Conservation (phyloP, 192 early-diverging fungal genomes). For the Entomortierella parvispora region DNA sequence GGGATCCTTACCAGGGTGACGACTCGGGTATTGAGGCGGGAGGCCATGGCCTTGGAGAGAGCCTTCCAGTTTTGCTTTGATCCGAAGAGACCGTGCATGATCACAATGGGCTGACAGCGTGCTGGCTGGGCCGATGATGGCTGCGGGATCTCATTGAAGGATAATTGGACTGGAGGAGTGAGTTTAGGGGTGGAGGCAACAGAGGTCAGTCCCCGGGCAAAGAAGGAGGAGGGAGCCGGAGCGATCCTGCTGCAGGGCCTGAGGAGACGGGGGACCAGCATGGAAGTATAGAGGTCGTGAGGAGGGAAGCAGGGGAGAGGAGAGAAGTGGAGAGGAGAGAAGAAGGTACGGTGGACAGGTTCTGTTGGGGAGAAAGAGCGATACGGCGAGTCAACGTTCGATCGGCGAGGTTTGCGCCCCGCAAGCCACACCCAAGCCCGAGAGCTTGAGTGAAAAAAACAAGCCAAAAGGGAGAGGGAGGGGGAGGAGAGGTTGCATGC, state of each 20-base stretch:
- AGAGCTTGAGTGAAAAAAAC: no score
- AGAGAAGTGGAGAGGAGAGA: conserved; percentile 1
- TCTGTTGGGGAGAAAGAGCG: no score
- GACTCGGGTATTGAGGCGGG: conserved; percentile 69
- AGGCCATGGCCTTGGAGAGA: conserved; percentile 77
- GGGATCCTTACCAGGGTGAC: conserved; percentile 64
- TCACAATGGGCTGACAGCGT: conserved; percentile 64
- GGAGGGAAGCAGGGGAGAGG: background rate
- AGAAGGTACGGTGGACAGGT: no score
- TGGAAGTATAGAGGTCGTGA: background rate
- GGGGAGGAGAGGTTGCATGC: background rate
- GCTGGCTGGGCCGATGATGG: conserved; percentile 13
- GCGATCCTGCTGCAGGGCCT: background rate
- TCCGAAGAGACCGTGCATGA: conserved; percentile 94
- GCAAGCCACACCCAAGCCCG: no score
- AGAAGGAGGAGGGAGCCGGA: background rate
- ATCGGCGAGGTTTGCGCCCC: no score
- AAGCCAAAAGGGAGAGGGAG: background rate
- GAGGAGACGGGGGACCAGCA: background rate
- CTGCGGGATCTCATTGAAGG: conserved; percentile 25
- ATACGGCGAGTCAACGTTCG: no score
- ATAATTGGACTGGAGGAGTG: conserved; percentile 19
- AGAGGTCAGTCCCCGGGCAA: background rate
- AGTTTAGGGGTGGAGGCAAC: conserved; percentile 1
- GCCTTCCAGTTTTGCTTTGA: conserved; percentile 95